These are phyloP conservation scores for Colletotrichum tropicicola DNA, from an alignment of 2,329 filamentous ascomycete species.

Conservation along the genomic window DNA sequence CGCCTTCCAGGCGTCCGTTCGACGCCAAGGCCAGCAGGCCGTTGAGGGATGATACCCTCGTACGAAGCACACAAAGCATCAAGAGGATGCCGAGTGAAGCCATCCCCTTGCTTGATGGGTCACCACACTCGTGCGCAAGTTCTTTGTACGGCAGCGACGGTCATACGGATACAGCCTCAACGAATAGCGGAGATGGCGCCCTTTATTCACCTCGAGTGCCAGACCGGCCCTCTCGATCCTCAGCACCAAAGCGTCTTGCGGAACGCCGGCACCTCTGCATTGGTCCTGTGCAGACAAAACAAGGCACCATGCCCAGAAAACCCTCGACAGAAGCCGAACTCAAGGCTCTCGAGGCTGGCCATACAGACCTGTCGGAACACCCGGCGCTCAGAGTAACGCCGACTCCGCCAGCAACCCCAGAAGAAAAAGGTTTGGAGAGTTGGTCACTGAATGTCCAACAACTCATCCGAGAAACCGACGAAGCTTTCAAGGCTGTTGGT, in stretches of 20 bases:
- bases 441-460: slow-evolving; percentile 51
- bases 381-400: slow-evolving; percentile 5
- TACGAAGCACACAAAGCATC: slow-evolving; percentile 48
- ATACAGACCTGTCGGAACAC: slow-evolving; percentile 3
- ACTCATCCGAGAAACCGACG: slow-evolving; percentile 59
- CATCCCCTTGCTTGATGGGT: slow-evolving; percentile 47
- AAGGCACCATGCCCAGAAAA: background rate
- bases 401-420: slow-evolving; percentile 4
- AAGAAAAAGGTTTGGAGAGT: slow-evolving; percentile 21
- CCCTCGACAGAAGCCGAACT: slow-evolving; percentile 1
- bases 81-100: slow-evolving; percentile 48
- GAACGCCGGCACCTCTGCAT: slow-evolving; percentile 28
- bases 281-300: slow-evolving; percentile 12
- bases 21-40: background rate
- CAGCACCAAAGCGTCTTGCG: slow-evolving; percentile 30
- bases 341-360: slow-evolving; percentile 12
- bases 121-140: slow-evolving; percentile 50
- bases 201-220: slow-evolving; percentile 43
- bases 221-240: slow-evolving; percentile 9
- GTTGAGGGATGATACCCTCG: slow-evolving; percentile 39
- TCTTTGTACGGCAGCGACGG: slow-evolving; percentile 56
- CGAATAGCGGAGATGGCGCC: slow-evolving; percentile 38
- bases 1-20: background rate
- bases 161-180: slow-evolving; percentile 37
- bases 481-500: slow-evolving; percentile 57